Conservation (phyloP, 1,139 yeast genomes). For the Geotrichum histeridarum region DNA sequence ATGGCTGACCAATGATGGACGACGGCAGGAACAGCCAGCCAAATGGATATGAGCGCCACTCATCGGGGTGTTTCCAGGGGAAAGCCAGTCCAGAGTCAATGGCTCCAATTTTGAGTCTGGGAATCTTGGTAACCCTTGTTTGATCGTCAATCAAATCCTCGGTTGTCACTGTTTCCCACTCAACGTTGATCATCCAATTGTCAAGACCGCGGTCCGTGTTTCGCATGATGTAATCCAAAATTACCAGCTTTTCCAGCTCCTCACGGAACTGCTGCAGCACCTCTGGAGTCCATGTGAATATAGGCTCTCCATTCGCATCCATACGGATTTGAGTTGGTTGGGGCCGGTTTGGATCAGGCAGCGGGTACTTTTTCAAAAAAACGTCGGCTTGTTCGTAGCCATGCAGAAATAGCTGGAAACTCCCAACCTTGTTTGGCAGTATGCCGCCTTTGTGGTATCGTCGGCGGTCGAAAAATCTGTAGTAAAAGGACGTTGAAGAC, state of each 20-base stretch:
- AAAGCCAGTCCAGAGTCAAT: conserved; percentile 72
- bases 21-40: conserved; percentile 73
- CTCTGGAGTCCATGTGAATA: conserved; percentile 53
- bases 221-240: conserved; percentile 66
- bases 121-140: conserved; percentile 26
- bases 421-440: conserved; percentile 54
- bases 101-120: conserved; percentile 56
- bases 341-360: conserved; percentile 41
- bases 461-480: conserved; percentile 46
- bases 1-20: conserved; percentile 63
- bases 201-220: conserved; percentile 73
- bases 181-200: conserved; percentile 70
- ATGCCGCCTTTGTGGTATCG: conserved; percentile 28
- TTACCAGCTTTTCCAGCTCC: conserved; percentile 64
- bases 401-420: conserved; percentile 58
- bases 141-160: conserved; percentile 15
- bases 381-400: conserved; percentile 60
- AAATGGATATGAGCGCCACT: conserved; percentile 75
- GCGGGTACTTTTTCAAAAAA: conserved; percentile 53
- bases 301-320: conserved; percentile 21
- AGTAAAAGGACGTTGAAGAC: conserved; percentile 53
- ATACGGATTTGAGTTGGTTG: neutral
- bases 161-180: conserved; percentile 41
- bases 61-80: conserved; percentile 83
- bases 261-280: conserved; percentile 51